A percentile compares a stretch with the other conserved stretches of the same genome.
Evolutionary conservation across 345 rosid genomes (phyloP).

Genomic region (Acer yangbiense): DNA sequence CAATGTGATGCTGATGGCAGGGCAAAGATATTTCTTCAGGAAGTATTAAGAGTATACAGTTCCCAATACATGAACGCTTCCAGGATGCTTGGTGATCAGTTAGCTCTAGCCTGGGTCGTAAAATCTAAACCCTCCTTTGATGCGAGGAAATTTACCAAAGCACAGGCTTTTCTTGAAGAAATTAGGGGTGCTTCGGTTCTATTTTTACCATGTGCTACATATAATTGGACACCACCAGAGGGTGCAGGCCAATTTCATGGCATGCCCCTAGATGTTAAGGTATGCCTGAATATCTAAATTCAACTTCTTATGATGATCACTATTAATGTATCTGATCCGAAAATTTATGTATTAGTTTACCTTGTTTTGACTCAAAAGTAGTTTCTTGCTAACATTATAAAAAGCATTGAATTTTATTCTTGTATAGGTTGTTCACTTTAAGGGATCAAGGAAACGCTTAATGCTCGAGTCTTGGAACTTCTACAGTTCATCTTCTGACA

Average conservation of each 20-base stretch:
- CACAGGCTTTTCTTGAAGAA: slow-evolving; percentile 58
- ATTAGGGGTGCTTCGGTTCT: slow-evolving; percentile 64
- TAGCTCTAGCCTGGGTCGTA: slow-evolving; percentile 78
- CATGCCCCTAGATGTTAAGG: slow-evolving; percentile 96
- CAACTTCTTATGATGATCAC: not conserved
- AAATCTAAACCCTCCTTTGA: slow-evolving; percentile 68
- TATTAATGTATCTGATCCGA: not conserved
- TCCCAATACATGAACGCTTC: slow-evolving; percentile 79
- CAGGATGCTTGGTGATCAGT: slow-evolving; percentile 92
- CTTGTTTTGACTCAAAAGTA: not conserved
- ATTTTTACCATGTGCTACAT: slow-evolving; percentile 75
- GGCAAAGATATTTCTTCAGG: slow-evolving; percentile 69
- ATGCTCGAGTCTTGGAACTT: slow-evolving; percentile 98
- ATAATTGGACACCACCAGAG: slow-evolving; percentile 99
- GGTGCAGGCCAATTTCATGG: slow-evolving; percentile 99
- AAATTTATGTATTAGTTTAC: not conserved
- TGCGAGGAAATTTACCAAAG: slow-evolving; percentile 60
- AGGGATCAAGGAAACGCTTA: slow-evolving; percentile 93
- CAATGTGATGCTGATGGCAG: slow-evolving; percentile 38
- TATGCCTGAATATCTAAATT: slow-evolving; percentile 26
- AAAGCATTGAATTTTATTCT: not conserved
- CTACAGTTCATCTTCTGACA: slow-evolving; percentile 47
- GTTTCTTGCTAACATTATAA: not conserved
- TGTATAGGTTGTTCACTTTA: slow-evolving; percentile 80
- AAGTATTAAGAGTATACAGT: slow-evolving; percentile 65